Conservation (phyloP, 2,329 filamentous ascomycete genomes). For the Penicillium griseofulvum region DNA sequence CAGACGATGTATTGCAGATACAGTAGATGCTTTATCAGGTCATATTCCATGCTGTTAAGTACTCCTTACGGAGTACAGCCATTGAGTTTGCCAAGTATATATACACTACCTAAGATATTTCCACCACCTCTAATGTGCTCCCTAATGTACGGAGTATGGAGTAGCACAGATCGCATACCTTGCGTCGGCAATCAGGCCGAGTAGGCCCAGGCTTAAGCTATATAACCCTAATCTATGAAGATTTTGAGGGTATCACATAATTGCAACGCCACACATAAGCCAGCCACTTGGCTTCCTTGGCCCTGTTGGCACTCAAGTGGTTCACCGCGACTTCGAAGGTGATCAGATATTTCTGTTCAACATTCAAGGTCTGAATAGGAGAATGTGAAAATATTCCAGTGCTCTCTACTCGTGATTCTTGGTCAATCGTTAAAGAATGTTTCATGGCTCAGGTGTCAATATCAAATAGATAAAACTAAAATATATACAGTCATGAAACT, state of each 20-base stretch:
- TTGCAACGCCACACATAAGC: neutral
- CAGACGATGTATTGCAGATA: neutral
- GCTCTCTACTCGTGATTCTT: neutral
- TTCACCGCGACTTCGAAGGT: neutral
- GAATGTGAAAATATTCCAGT: neutral
- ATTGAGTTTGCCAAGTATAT: neutral
- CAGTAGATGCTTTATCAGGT: neutral
- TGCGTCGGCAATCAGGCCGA: slow-evolving; percentile 10
- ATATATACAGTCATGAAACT: neutral
- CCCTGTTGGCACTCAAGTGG: neutral
- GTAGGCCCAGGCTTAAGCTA: neutral
- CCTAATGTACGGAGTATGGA: no score
- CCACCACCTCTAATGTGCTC: slow-evolving; percentile 4
- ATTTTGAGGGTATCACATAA: no score
- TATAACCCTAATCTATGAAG: no score
- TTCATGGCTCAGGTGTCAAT: neutral
- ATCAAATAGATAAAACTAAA: neutral
- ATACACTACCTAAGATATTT: neutral
- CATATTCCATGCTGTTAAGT: neutral
- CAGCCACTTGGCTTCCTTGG: neutral
- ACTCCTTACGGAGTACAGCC: neutral
- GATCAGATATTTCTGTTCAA: neutral
- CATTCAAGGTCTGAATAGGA: neutral
- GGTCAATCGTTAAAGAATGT: neutral
- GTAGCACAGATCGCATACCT: slow-evolving; percentile 12